These are phyloP conservation scores for Copromyces sp. DNA, from an alignment of 495 filamentous ascomycete genomes.

Conservation along the genomic window DNA sequence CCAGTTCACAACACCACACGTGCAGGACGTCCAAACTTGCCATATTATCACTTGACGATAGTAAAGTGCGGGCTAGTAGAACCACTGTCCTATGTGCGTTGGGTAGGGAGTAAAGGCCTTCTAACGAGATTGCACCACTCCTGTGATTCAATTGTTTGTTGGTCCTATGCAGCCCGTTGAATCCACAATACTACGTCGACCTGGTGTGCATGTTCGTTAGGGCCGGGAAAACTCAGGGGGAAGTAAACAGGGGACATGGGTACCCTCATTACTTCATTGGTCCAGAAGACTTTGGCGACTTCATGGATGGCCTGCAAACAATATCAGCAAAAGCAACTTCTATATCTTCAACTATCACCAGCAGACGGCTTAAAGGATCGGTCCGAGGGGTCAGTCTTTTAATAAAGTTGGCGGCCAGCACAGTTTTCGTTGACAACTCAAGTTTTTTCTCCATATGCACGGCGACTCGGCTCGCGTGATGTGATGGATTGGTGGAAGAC, in stretches of 20 bases:
- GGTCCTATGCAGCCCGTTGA: background rate
- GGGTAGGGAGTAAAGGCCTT: background rate
- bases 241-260: background rate
- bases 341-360: background rate
- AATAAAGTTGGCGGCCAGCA: background rate
- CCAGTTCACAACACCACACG: too few species aligned
- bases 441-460: background rate
- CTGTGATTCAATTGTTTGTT: background rate
- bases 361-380: background rate
- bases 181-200: background rate
- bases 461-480: background rate
- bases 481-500: background rate
- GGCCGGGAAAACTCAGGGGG: background rate
- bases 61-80: background rate
- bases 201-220: background rate
- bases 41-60: background rate
- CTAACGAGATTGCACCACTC: background rate
- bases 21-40: background rate
- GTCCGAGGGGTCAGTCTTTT: background rate
- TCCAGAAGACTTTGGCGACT: background rate
- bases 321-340: background rate
- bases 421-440: background rate
- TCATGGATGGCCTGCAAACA: background rate
- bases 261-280: background rate
- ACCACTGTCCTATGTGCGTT: background rate